Evolutionary conservation across 2,329 filamentous ascomycete species (phyloP), one percentile per base, ranked within the genome.

Genomic region (Trichoderma brevicompactum): DNA sequence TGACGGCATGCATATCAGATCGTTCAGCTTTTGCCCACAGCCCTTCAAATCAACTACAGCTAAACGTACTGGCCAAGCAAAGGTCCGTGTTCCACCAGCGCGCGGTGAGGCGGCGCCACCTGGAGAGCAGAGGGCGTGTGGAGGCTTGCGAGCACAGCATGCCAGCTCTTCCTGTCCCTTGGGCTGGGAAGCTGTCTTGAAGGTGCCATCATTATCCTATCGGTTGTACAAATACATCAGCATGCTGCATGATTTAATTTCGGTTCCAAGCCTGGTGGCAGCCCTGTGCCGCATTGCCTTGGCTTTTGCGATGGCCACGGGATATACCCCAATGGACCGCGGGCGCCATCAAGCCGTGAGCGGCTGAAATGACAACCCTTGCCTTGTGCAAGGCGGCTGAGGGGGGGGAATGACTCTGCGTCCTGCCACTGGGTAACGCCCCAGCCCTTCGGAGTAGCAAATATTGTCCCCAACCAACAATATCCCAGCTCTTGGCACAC

Each of bases 41-140:
- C 32, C 4, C 3, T 9, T 12, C 46, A 62, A 44, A 62, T 44
- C 48, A 43, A 52, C 44, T 43, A 50, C n/a, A 9, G n/a, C n/a
- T n/a, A n/a, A n/a, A n/a, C n/a, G n/a, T n/a, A n/a, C 36, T 7
- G 55, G 28, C 55, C 28, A 58, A 23, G n/a, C 15, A 9, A 28
- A 28, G 23, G 41, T 32, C 48, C 38, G 55, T 53, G 63, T 65
- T 53, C 49, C 55, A 61, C 56, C 38, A 50, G 56, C 52, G 38
- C 46, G 48, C 64, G 64, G 64, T 49, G 64, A 65, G 56, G 64
- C 64, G 56, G 62, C 46, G 54, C 52, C 62, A 52, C 62, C 28
- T 36, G 8, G 52, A 48, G 46, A 34, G 19, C 23, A 12, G 55
- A 58, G 40, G 38, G 44, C 43, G 41, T 44, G 43, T 49, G 28